Evolutionary conservation across 2,329 filamentous ascomycete species (phyloP).

Genomic region (Meredithiella fracta): DNA sequence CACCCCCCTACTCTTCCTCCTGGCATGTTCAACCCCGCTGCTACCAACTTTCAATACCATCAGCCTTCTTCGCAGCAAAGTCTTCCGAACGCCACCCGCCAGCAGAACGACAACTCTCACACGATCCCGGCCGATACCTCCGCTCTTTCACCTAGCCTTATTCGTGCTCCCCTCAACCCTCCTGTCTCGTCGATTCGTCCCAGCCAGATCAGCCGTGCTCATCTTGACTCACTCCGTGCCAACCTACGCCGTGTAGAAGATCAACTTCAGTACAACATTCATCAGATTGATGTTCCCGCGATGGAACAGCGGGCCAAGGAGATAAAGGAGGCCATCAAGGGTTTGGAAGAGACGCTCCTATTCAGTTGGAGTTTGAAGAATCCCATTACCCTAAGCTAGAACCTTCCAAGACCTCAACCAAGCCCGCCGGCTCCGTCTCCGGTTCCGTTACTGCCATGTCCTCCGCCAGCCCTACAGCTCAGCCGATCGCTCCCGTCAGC

Average conservation of each 20-base stretch:
- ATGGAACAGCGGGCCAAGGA: slow-evolving; percentile 29
- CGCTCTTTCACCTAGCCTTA: neutral
- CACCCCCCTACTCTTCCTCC: neutral
- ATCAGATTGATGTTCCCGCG: slow-evolving; percentile 42
- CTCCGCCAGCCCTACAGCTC: neutral
- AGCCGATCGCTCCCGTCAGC: slow-evolving; percentile 4
- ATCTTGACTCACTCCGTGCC: slow-evolving; percentile 39
- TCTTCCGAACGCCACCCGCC: neutral
- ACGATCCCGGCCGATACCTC: neutral
- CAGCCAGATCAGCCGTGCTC: slow-evolving; percentile 44
- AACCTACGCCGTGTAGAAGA: slow-evolving; percentile 28
- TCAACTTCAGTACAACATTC: slow-evolving; percentile 43
- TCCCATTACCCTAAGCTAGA: slow-evolving; percentile 25
- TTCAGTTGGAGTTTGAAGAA: slow-evolving; percentile 31
- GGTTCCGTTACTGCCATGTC: neutral
- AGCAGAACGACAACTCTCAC: slow-evolving; percentile 3
- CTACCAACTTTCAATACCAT: slow-evolving; percentile 1
- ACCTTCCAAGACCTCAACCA: slow-evolving; percentile 13
- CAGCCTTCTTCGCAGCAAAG: neutral
- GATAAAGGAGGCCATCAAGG: slow-evolving; percentile 29
- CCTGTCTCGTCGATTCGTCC: slow-evolving; percentile 42
- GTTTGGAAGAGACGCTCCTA: slow-evolving; percentile 33
- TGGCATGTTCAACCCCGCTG: neutral
- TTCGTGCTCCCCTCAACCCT: slow-evolving; percentile 20
- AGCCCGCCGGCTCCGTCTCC: neutral